Evolutionary conservation across 331 rosid genomes (phyloP).

Genomic region (Telfairia occidentalis): DNA sequence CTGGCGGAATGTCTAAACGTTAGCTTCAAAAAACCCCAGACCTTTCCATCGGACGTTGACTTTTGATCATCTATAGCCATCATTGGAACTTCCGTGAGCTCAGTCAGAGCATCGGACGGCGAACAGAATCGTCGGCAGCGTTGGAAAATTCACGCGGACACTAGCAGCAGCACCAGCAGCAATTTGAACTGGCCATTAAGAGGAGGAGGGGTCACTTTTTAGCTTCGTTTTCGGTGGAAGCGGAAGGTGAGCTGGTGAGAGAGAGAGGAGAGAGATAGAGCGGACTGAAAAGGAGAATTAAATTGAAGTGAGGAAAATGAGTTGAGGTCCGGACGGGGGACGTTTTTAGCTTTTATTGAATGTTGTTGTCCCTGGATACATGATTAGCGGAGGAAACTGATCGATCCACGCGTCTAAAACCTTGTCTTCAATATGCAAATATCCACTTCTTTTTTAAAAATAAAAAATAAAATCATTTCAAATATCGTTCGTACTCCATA

Average conservation of each 20-base stretch:
- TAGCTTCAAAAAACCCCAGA: constrained; percentile 72
- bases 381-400: constrained; percentile 9
- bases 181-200: neutral
- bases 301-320: constrained; percentile 2
- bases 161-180: neutral
- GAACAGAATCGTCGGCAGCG: neutral
- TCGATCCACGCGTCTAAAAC: constrained; percentile 14
- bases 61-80: constrained; percentile 64
- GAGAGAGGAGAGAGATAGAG: neutral
- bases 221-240: neutral
- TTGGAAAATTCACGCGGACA: neutral
- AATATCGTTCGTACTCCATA: neutral
- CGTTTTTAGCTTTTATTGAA: constrained; percentile 12
- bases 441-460: neutral
- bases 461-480: neutral
- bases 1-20: constrained; percentile 46
- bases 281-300: constrained; percentile 7
- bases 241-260: constrained; percentile 1
- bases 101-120: constrained; percentile 25
- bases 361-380: constrained; percentile 2
- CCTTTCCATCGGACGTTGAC: constrained; percentile 58
- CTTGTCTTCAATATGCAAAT: neutral
- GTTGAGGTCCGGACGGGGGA: constrained; percentile 6
- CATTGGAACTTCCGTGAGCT: neutral
- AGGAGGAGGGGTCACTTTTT: neutral